A percentile compares a stretch with the other conserved stretches of the same genome.
These are phyloP conservation scores for Tylopilus rubrobrunneus DNA, from an alignment of 768 basidiomycete species.

Conservation along the genomic window DNA sequence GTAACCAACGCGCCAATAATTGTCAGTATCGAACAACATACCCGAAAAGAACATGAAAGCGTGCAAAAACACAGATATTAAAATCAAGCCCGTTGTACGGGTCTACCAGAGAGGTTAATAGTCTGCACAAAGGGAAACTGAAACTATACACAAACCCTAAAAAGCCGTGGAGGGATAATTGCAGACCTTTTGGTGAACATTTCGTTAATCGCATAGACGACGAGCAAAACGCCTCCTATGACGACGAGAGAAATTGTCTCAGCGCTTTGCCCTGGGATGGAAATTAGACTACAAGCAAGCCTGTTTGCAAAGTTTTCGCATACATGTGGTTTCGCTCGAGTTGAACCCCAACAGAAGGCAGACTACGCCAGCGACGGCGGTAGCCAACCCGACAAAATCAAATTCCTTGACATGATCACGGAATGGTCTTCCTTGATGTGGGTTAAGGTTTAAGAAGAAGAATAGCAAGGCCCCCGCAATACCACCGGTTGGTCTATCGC, in stretches of 20 bases:
- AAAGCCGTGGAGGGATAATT: conserved; percentile 38
- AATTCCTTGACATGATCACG: conserved; percentile 33
- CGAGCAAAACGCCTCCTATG: conserved; percentile 32
- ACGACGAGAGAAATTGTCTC: conserved; percentile 36
- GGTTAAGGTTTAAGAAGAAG: conserved; percentile 35
- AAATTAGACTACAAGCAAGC: not conserved
- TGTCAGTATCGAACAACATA: conserved; percentile 6
- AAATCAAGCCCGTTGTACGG: conserved; percentile 33
- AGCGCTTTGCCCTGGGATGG: conserved; percentile 23
- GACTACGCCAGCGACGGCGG: conserved; percentile 33
- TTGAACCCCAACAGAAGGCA: conserved; percentile 39
- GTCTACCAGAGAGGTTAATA: conserved; percentile 24
- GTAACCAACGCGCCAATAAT: not conserved
- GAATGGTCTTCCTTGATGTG: conserved; percentile 30
- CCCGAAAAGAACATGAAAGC: conserved; percentile 31
- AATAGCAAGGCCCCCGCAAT: conserved; percentile 30
- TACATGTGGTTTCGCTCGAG: conserved; percentile 32
- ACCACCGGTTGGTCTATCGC: conserved; percentile 34
- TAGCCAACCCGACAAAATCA: conserved; percentile 38
- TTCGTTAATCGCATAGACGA: conserved; percentile 33
- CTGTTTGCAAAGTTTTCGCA: not conserved
- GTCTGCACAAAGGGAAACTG: not conserved
- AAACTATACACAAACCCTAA: conserved; percentile 23
- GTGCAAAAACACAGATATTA: conserved; percentile 35
- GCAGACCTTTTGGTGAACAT: conserved; percentile 31